Conservation (phyloP, 192 early-diverging fungal species). For the Allomyces macrogynus region DNA sequence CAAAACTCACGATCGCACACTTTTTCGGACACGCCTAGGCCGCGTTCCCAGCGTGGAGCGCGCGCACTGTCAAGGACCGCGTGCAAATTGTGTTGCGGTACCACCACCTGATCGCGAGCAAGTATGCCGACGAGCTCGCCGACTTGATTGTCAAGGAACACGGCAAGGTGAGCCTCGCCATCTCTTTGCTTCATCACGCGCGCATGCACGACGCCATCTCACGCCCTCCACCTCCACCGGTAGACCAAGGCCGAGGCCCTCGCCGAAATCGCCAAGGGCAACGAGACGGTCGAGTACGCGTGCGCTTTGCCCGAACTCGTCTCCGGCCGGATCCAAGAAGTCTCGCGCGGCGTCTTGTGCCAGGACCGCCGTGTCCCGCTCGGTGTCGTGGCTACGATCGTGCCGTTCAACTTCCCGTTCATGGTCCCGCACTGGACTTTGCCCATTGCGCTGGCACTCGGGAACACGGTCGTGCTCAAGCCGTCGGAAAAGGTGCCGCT, state of each 20-base stretch:
- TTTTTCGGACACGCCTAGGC: constrained; percentile 3
- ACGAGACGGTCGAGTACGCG: constrained; percentile 63
- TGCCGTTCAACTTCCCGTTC: constrained; percentile 68
- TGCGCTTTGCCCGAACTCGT: constrained; percentile 40
- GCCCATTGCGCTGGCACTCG: constrained; percentile 45
- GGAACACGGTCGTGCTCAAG: constrained; percentile 57
- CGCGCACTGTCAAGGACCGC: constrained; percentile 48
- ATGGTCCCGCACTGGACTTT: constrained; percentile 74
- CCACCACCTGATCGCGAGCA: constrained; percentile 26
- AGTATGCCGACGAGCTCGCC: constrained; percentile 41
- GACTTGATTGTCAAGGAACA: constrained; percentile 55
- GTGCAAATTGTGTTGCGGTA: constrained; percentile 35
- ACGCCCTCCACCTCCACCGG: too few species aligned
- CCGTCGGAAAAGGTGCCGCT: constrained; percentile 65
- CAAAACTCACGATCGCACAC: neutral
- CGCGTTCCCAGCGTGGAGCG: constrained; percentile 34
- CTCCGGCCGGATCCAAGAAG: constrained; percentile 37
- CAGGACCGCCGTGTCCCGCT: constrained; percentile 39
- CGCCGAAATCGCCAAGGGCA: constrained; percentile 51
- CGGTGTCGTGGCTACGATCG: constrained; percentile 57
- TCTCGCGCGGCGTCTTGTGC: constrained; percentile 45
- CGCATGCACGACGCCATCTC: too few species aligned
- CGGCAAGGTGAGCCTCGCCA: constrained; percentile 23
- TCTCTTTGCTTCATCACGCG: too few species aligned
- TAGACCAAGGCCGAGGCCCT: constrained; percentile 42